phyloP scores from a whole-genome alignment of 2,329 filamentous ascomycete genomes.

The Nothophaeocryptopus gaeumannii region DNA sequence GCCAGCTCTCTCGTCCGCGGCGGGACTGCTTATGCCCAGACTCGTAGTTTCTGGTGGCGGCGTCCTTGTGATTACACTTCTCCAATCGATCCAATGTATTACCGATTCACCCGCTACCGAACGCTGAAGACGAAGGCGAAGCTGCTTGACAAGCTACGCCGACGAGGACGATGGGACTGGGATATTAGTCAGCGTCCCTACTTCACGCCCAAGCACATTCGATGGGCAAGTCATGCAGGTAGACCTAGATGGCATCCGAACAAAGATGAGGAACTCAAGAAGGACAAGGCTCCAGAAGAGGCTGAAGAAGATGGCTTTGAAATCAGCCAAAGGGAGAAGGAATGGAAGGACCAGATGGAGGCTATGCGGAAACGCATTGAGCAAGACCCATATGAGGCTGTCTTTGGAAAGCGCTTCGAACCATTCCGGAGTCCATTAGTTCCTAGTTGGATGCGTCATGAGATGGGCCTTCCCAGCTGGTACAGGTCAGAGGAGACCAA shows the following conservation, averaged over 20 bases:
- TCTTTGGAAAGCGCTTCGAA: conserved; percentile 42
- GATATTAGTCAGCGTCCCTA: conserved; percentile 26
- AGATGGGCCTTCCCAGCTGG: conserved; percentile 24
- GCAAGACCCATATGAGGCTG: conserved; percentile 42
- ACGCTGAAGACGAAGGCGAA: conserved; percentile 33
- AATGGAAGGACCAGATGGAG: conserved; percentile 36
- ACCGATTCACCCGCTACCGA: conserved; percentile 29
- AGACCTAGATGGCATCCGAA: conserved; percentile 19
- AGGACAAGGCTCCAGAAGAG: conserved; percentile 13
- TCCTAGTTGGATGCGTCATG: conserved; percentile 32
- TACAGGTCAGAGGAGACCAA: conserved; percentile 16
- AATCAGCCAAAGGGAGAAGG: conserved; percentile 30
- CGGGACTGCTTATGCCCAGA: conserved; percentile 10
- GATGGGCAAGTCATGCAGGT: conserved; percentile 30
- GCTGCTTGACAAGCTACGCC: conserved; percentile 32
- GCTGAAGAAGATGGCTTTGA: conserved; percentile 25
- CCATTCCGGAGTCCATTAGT: conserved; percentile 35
- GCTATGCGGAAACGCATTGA: conserved; percentile 35
- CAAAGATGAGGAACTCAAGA: conserved; percentile 16
- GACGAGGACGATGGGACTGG: conserved; percentile 33
- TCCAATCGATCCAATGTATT: conserved; percentile 33
- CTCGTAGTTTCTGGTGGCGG: conserved; percentile 30
- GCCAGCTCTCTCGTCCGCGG: conserved; percentile 16
- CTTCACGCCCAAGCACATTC: conserved; percentile 30
- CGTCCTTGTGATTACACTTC: conserved; percentile 28